Conservation (phyloP, 2,329 filamentous ascomycete genomes). For the Trichoderma koningii region DNA sequence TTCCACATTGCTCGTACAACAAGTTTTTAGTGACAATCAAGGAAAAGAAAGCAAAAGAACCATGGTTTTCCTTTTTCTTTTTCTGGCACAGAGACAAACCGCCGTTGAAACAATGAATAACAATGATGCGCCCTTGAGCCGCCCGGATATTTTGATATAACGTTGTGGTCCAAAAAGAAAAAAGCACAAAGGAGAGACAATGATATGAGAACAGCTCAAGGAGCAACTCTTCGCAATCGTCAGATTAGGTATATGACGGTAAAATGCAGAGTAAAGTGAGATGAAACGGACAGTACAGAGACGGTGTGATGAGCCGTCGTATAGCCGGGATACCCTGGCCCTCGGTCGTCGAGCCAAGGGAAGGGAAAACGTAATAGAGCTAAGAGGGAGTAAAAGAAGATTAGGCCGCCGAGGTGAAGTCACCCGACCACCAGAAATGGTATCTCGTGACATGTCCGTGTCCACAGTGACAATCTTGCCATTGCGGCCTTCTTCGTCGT, state of each 20-base stretch:
- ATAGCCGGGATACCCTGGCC: constrained; percentile 23
- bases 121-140: constrained; percentile 8
- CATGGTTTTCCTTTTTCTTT: background rate
- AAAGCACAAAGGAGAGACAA: background rate
- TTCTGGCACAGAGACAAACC: background rate
- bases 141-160: constrained; percentile 19
- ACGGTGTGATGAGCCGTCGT: constrained; percentile 26
- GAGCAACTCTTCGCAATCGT: background rate
- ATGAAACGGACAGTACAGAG: constrained; percentile 21
- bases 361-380: background rate
- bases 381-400: constrained; percentile 3
- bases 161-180: background rate
- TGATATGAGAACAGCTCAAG: background rate
- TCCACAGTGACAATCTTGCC: constrained; percentile 17
- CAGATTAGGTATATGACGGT: background rate
- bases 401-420: constrained; percentile 21
- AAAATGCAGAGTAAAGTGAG: background rate
- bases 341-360: constrained; percentile 15
- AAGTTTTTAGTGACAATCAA: constrained; percentile 7
- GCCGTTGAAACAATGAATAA: constrained; percentile 1
- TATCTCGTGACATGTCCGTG: constrained; percentile 24
- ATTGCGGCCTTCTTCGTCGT: constrained; percentile 9
- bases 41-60: background rate
- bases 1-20: background rate
- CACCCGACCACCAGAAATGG: constrained; percentile 23